phyloP scores from a whole-genome alignment of 805 yeast species.

The Candida sonorensis region DNA sequence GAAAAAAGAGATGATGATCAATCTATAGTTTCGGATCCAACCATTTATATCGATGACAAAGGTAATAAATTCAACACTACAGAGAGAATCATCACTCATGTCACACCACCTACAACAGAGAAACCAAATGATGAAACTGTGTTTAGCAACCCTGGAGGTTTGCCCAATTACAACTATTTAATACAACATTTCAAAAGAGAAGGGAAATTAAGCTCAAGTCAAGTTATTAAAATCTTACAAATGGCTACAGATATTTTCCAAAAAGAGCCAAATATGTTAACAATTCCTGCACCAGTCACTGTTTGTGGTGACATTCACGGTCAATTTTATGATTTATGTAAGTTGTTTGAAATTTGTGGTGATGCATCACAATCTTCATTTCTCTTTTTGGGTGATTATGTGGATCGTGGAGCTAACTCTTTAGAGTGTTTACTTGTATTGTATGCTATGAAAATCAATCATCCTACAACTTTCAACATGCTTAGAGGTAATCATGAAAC shows the following conservation, averaged over 20 bases:
- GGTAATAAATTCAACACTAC: constrained; percentile 51
- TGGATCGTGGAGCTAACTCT: constrained; percentile 89
- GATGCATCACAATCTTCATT: constrained; percentile 70
- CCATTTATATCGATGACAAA: constrained; percentile 46
- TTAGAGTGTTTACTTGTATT: constrained; percentile 73
- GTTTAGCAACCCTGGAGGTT: constrained; percentile 48
- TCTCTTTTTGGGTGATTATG: constrained; percentile 88
- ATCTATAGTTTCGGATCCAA: constrained; percentile 19
- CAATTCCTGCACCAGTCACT: constrained; percentile 87
- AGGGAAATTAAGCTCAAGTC: constrained; percentile 70
- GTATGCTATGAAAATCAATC: constrained; percentile 72
- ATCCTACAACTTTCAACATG: constrained; percentile 69
- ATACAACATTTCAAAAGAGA: constrained; percentile 70
- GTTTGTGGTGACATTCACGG: constrained; percentile 99
- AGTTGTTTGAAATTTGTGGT: constrained; percentile 90
- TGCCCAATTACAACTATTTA: constrained; percentile 68
- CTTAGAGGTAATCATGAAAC: constrained; percentile 95
- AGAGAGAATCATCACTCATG: constrained; percentile 49
- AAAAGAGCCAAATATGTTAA: constrained; percentile 71
- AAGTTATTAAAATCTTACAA: constrained; percentile 59
- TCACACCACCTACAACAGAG: constrained; percentile 59
- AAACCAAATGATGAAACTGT: constrained; percentile 65
- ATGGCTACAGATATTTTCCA: constrained; percentile 58
- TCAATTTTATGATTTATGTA: constrained; percentile 83
- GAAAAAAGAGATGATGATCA: constrained; percentile 32